These are phyloP conservation scores for Capsicum rhomboideum DNA, from an alignment of 257 asterid genomes.

Conservation along the genomic window DNA sequence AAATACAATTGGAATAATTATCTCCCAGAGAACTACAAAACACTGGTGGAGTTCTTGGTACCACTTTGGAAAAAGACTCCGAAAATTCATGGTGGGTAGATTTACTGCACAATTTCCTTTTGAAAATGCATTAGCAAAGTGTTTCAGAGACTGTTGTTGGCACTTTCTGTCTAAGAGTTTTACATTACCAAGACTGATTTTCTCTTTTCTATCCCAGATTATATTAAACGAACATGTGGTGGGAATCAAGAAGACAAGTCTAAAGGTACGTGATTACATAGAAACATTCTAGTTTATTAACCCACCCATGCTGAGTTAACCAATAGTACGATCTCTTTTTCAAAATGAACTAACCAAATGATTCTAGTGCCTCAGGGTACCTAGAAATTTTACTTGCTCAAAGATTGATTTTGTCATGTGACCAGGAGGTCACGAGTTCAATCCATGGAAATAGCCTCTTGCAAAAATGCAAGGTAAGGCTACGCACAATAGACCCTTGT, in stretches of 20 bases:
- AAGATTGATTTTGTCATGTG: too few relatives aligned
- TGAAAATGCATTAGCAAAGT: neutral
- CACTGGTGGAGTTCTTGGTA: conserved; percentile 17
- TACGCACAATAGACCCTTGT: too few relatives aligned
- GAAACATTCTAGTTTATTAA: neutral
- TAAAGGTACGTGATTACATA: neutral
- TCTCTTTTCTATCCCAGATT: neutral
- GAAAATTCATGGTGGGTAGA: conserved; percentile 5
- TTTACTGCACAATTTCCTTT: neutral
- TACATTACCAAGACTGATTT: neutral
- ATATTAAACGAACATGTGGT: neutral
- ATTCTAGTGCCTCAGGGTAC: neutral
- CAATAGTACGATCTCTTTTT: neutral
- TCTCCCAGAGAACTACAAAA: conserved; percentile 33
- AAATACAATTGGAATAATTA: neutral
- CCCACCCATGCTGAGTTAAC: neutral
- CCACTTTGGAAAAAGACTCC: conserved; percentile 13
- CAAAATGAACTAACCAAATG: neutral
- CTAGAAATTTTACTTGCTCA: neutral
- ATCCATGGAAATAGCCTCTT: too few relatives aligned
- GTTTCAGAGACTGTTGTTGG: neutral
- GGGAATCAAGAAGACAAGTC: too few relatives aligned
- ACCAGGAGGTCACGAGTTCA: too few relatives aligned
- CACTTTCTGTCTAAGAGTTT: neutral
- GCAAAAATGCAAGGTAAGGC: too few relatives aligned